phyloP scores from a whole-genome alignment of 2,329 filamentous ascomycete species.

The Basipetospora chlamydospora region DNA sequence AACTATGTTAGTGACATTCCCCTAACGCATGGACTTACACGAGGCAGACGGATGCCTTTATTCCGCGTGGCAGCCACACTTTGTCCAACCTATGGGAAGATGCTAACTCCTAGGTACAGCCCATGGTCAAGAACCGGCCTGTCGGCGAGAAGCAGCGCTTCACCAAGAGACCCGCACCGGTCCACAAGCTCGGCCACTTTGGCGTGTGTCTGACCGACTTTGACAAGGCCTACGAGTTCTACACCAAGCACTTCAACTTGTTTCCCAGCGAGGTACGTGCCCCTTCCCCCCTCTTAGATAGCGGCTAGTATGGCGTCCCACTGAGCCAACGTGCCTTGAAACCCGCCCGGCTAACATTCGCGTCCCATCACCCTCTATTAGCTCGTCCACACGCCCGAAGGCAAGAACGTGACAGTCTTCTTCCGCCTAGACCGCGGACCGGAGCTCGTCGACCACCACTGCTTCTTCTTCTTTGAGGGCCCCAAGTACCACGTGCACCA shows the following conservation, averaged over 20 bases:
- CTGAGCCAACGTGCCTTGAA: no score
- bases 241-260: slow-evolving; percentile 34
- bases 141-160: slow-evolving; percentile 34
- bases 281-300: neutral
- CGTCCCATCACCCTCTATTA: no score
- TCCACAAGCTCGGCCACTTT: slow-evolving; percentile 41
- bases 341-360: no score
- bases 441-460: slow-evolving; percentile 34
- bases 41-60: neutral
- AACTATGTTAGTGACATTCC: slow-evolving; percentile 24
- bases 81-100: no score
- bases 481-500: slow-evolving; percentile 46
- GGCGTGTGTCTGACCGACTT: slow-evolving; percentile 38
- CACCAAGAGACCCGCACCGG: slow-evolving; percentile 26
- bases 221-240: slow-evolving; percentile 33
- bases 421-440: slow-evolving; percentile 28
- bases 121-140: slow-evolving; percentile 25
- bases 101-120: slow-evolving; percentile 17
- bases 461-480: slow-evolving; percentile 35
- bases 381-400: slow-evolving; percentile 9
- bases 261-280: slow-evolving; percentile 29
- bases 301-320: no score
- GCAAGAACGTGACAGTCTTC: slow-evolving; percentile 28
- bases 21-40: no score
- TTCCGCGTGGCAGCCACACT: no score